Percentiles rank a stretch among this genome's conserved stretches.
phyloP scores from a whole-genome alignment of 495 filamentous ascomycete genomes.

The Aspergillus sclerotiicarbonarius region DNA sequence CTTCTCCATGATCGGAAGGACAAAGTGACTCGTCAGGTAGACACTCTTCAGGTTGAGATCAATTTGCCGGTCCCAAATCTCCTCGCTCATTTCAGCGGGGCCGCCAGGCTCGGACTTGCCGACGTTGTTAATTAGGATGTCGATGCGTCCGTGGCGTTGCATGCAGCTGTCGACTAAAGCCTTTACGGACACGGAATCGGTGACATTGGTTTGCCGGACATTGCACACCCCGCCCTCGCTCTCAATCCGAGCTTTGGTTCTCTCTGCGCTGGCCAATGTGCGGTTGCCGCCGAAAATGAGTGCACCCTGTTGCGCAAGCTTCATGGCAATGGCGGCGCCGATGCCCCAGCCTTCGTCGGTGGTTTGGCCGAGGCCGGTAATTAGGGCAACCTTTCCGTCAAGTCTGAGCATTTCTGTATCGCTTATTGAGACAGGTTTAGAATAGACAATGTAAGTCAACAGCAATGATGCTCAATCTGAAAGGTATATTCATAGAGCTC shows the following conservation, averaged over 20 bases:
- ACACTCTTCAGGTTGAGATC: conserved; percentile 54
- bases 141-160: conserved; percentile 48
- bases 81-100: conserved; percentile 46
- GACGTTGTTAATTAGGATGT: conserved; percentile 58
- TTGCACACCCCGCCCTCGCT: conserved; percentile 25
- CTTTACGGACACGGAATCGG: conserved; percentile 39
- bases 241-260: conserved; percentile 30
- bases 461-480: neutral
- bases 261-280: conserved; percentile 31
- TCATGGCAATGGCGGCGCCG: conserved; percentile 44
- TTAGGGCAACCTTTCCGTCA: conserved; percentile 46
- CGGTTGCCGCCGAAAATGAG: conserved; percentile 48
- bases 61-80: conserved; percentile 48
- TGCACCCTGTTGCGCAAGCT: conserved; percentile 44
- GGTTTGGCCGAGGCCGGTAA: conserved; percentile 50
- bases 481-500: neutral
- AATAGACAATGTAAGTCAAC: too few relatives aligned
- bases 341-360: conserved; percentile 47
- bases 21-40: conserved; percentile 45
- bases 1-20: conserved; percentile 51
- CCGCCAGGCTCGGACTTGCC: conserved; percentile 48
- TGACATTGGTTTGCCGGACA: conserved; percentile 45
- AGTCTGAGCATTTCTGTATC: conserved; percentile 36
- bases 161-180: conserved; percentile 46
- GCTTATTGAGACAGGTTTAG: too few relatives aligned